Base-by-base conservation (phyloP, 495 filamentous ascomycete species). In the Lophiostoma macrostomum region DNA sequence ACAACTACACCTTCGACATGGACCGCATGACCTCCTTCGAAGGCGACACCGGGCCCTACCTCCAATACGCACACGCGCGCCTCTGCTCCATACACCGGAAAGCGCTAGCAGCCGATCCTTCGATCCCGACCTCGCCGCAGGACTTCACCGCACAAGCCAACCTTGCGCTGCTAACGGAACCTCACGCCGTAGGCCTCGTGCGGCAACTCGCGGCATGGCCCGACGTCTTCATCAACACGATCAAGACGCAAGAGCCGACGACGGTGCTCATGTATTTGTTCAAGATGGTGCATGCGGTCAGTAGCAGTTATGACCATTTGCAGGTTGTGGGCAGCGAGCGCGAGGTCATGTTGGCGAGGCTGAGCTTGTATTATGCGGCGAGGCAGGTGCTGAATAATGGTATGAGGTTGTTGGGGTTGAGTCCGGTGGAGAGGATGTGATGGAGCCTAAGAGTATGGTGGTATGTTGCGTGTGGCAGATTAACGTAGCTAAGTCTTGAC, bases 21-120 rank as follows among this genome's bases (percentile, higher is more conserved):
- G 77, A 83, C 32, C 73, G 76, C 51, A 84, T 86, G 81, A 80
- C 76, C 19, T 82, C 81, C 18, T 86, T 86, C 62, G 83, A 86
- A 67, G 81, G 80, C 60, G 81, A 85, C 67, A 86, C 83, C 1
- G 84, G 84, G 12, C 83, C 83, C 11, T 82, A 84, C 63, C 73
- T 88, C 38, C 84, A 86, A 67, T 83, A 85, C 66, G 80, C 79
- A 18, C 80, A 87, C 66, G 82, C 83, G 19, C 80, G 80, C 64
- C 79, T 87, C 40, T 82, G 77, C 69, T 81, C 79, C 11, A 83
- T 85, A 54, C 69, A 74, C 60, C 51, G 58, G 34, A 61, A 61
- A 52, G 42, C 42, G 24, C 34, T 50, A 45, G 51, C 16, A n/a
- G 18, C n/a, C 2, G 36, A 36, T 1, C 20, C 58, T 7, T 39